Base-by-base conservation (phyloP, 257 asterid species). In the Solanum sejunctum region DNA sequence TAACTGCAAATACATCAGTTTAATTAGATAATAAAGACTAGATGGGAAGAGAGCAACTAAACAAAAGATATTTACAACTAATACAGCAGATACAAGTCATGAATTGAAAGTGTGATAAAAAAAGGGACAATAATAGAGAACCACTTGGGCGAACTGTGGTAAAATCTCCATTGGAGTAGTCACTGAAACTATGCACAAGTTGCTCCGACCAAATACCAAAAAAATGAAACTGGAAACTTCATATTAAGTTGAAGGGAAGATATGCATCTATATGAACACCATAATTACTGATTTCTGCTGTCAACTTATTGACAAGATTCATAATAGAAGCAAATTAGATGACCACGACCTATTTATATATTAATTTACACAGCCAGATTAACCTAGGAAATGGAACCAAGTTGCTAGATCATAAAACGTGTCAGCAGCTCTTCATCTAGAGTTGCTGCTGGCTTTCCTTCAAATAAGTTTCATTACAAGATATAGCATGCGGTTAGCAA, bases 1-100 rank as follows among this genome's bases (percentile, higher is more conserved):
- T 84, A 73, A 93, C 98, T 94, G 97, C 89, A 88, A 70, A 83
- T 82, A 82, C 20, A 67, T 18, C 26, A 26, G 49, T 57, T 52
- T 52, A 52, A 52, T 28, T 55, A 78, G 47, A 52, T 26, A 17
- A 52, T 78, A 78, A 88, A 23, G 77, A 86, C 49, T 23, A 52
- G 45, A 54, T 78, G 83, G 64, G 12, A 52, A 52, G 66, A 78
- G 64, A 78, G 51, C 43, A 54, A 52, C 82, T 28, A 78, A 39
- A 78, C 28, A 54, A 78, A 23, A 78, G 66, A 78, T 78, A 78
- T 26, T 52, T 78, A 78, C 61, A 54, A 28, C 12, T 28, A 78
- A 28, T 52, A 54, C 64, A 78, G 28, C 28, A 16, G 28, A 78
- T 51, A 78, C 26, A 28, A 28, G 28, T 54, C 83, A 52, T 28